Evolutionary conservation across 1,284 basidiomycete species (phyloP).

Genomic region (Marasmius fiardii): DNA sequence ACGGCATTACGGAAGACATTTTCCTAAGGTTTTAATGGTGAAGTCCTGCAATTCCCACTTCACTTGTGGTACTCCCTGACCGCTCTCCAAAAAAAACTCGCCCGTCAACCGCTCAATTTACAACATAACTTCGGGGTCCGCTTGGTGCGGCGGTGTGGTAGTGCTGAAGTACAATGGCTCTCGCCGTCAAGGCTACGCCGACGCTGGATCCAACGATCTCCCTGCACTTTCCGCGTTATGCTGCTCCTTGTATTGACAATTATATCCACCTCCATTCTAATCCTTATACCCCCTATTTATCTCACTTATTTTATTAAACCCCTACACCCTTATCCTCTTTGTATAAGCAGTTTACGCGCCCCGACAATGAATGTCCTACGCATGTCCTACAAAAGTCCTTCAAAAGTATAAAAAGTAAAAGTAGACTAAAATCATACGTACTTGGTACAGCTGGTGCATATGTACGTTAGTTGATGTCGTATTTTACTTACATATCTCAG

Average conservation of each 20-base stretch:
- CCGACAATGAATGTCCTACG: neutral
- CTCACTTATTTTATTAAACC: too few species aligned
- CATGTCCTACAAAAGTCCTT: neutral
- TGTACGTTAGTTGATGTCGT: neutral
- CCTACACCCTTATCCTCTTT: too few species aligned
- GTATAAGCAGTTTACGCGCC: too few species aligned
- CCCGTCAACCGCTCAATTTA: conserved; percentile 73
- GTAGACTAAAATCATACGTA: neutral
- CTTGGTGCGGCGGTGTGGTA: conserved; percentile 77
- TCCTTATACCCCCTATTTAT: too few species aligned
- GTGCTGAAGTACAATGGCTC: conserved; percentile 82
- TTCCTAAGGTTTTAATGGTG: conserved; percentile 77
- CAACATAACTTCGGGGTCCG: conserved; percentile 77
- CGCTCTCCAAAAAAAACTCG: conserved; percentile 48
- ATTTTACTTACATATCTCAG: neutral
- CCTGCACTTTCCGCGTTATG: conserved; percentile 71
- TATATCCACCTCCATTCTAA: too few species aligned
- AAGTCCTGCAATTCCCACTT: conserved; percentile 73
- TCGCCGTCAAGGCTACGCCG: conserved; percentile 73
- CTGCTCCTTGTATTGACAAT: too few species aligned
- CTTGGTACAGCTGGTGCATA: too few species aligned
- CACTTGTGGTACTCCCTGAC: conserved; percentile 74
- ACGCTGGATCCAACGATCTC: conserved; percentile 77
- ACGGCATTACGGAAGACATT: conserved; percentile 54
- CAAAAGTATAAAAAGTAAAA: too few species aligned